A percentile compares a stretch with the other conserved stretches of the same genome.
phyloP scores from a whole-genome alignment of 345 rosid species.

The Citrus mangshanensis region DNA sequence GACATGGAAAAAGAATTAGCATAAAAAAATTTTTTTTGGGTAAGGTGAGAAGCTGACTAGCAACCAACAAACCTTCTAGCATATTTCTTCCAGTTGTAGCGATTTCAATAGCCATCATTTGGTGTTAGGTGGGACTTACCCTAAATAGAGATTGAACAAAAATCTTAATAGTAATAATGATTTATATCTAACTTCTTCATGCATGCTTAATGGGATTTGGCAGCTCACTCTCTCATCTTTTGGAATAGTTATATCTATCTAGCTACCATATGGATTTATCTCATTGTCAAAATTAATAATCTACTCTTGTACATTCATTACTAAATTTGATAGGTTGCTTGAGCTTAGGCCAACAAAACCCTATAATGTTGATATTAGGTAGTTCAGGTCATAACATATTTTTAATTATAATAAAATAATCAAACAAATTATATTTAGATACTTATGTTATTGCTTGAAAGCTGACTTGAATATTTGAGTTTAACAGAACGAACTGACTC shows the following conservation, averaged over 20 bases:
- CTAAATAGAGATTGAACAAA: not conserved
- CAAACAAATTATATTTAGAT: too few relatives aligned
- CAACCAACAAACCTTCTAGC: constrained; percentile 7
- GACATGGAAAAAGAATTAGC: not conserved
- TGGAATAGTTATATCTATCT: not conserved
- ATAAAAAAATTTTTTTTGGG: not conserved
- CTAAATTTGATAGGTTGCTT: not conserved
- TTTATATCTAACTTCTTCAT: not conserved
- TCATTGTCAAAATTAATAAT: not conserved
- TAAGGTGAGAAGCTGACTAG: constrained; percentile 29
- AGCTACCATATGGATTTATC: not conserved
- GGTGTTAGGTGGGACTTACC: constrained; percentile 9
- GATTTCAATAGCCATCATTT: not conserved
- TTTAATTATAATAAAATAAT: too few relatives aligned
- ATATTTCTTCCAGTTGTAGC: constrained; percentile 5
- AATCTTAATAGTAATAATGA: not conserved
- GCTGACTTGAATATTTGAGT: too few relatives aligned
- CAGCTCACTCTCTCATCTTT: not conserved
- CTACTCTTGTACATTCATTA: not conserved
- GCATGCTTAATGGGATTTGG: not conserved
- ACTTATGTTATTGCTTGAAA: too few relatives aligned
- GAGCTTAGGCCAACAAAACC: not conserved
- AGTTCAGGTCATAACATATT: too few relatives aligned
- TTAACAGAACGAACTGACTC: too few relatives aligned
- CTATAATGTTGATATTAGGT: not conserved